Base-by-base conservation (phyloP, 2,329 filamentous ascomycete species). In the Colletotrichum aenigma region DNA sequence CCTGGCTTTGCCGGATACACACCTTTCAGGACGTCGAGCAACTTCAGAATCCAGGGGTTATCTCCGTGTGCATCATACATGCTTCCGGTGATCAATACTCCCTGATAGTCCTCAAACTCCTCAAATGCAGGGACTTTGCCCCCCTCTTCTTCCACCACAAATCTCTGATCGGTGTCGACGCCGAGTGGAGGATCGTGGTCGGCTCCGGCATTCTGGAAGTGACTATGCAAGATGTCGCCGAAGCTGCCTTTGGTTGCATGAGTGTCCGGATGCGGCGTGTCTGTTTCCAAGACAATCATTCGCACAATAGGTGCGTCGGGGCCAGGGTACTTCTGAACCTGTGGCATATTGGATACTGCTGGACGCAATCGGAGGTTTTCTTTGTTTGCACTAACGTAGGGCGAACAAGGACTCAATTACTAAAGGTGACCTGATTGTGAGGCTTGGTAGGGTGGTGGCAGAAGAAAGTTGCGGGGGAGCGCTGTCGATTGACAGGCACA, bases 31-130 rank as follows among this genome's bases (percentile, higher is more conserved):
- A 91, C 83, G 1, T 91, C 89, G 9, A 96, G 89, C 3, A 96
- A 87, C 71, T 92, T 92, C 60, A 93, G 80, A 68, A 96, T 95
- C 95, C 95, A 97, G 0, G 91, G 90, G 48, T 92, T 87, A 73
- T 94, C 87, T 56, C 93, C 94, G 79, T 93, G 95, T 0, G 94
- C 91, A 80, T 94, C 94, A 81, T 91, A 89, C 84, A 90, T 92
- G 90, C 86, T 87, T 4, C 95, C 95, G 2, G 93, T 94, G 67
- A 96, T 88, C 43, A 97, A 84, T n/a, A 97, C 85, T 1, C 92
- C 94, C 85, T 96, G 93, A 32, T 95, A 88, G 15, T 90, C 86
- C 1, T 93, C 90, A 48, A 92, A 88, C 7, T 91, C 89, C 3
- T 86, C 83, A 4, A 83, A 81, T 5, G 82, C 83, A 0, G 89